Base-by-base conservation (phyloP, 2,329 filamentous ascomycete species). In the Xylaria polymorpha region DNA sequence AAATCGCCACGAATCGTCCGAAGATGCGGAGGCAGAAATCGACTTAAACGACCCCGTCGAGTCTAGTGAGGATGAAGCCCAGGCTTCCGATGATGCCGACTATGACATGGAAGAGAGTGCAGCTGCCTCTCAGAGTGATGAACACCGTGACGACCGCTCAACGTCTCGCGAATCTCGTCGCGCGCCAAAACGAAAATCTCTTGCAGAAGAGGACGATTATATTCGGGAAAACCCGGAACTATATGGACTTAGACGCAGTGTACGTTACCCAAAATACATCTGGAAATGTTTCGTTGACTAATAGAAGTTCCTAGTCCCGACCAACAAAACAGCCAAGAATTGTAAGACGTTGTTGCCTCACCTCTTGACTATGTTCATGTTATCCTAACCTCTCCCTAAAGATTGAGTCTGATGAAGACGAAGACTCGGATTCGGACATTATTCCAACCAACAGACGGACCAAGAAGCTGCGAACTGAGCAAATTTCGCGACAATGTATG, bases 161-260 rank as follows among this genome's bases (percentile, higher is more conserved):
- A 89, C 88, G 77, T 96, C 94, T 56, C 87, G 89, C 76, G 90
- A 91, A 75, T 92, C 91, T 51, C 87, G 86, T 71, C 87, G 89
- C 77, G 87, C 87, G 59, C 81, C 86, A 70, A 97, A 97, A 85
- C 91, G 94, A 81, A 92, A 93, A 82, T 81, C 85, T 73, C 80
- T 85, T 78, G 79, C 88, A 44, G 90, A 91, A 61, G 92, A 96
- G 75, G 91, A 96, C 68, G 91, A 94, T 56, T 94, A 90, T 78
- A 97, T 98, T 75, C 88, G 91, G 76, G 92, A 93, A 77, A 97
- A 99, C 77, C 96, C 96, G 53, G 94, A 97, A 82, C 85, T 99
- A 9, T 99, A 98, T 83, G 96, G 96, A 57, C 86, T 99, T 74
- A 90, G 96, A 75, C 89, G 96, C 83, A 99, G 96, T 84, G 94